phyloP scores from a whole-genome alignment of 2,329 filamentous ascomycete genomes.

The Cladosporium sp. region DNA sequence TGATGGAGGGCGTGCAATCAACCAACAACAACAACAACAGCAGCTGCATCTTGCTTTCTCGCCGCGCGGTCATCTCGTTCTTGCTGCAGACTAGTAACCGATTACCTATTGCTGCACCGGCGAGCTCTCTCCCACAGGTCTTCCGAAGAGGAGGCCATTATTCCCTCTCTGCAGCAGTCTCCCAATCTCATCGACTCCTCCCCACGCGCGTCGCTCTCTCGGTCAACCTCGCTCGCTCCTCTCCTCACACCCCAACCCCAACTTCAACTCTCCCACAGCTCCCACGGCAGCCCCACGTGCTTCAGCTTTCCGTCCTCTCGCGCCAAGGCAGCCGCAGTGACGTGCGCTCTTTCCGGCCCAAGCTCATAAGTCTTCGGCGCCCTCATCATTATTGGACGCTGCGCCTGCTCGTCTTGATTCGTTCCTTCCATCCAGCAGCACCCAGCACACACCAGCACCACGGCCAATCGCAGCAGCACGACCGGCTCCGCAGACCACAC shows the following conservation, averaged over 20 bases:
- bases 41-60: background rate
- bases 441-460: background rate
- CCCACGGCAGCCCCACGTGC: background rate
- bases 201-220: background rate
- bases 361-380: background rate
- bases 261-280: background rate
- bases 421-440: constrained; percentile 1
- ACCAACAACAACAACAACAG: background rate
- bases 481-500: constrained; percentile 1
- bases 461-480: constrained; percentile 20
- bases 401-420: constrained; percentile 11
- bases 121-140: background rate
- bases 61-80: background rate
- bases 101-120: background rate
- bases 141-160: background rate
- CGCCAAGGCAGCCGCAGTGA: background rate
- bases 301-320: background rate
- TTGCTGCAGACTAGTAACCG: background rate
- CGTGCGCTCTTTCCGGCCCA: background rate
- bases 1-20: background rate
- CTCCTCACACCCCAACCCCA: background rate
- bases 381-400: constrained; percentile 16
- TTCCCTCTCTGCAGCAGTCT: background rate
- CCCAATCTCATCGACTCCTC: background rate
- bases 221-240: background rate